Base-by-base conservation (phyloP, 2,329 filamentous ascomycete genomes). In the Endoconidiophora polonica region DNA sequence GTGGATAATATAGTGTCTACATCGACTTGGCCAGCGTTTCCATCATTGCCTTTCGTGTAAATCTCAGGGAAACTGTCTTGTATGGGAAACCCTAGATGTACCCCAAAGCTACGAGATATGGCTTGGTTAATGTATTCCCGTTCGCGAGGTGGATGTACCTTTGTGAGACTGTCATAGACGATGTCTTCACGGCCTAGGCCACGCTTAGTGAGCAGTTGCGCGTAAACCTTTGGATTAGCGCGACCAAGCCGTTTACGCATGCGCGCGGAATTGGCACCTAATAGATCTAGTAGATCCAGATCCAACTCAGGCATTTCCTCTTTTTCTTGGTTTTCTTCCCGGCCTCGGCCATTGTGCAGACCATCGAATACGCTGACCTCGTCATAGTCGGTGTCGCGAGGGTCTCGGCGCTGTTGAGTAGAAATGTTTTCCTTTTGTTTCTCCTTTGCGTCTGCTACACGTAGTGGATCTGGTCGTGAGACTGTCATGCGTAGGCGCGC, bases 1-100 rank as follows among this genome's bases (percentile, higher is more conserved):
- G 84, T 86, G 2, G 81, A 82, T 44, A 96, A 66, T 2, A 78
- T 71, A 42, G 77, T 74, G 41, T 65, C 68, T 26, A 79, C 61
- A 14, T 70, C 68, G 52, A 81, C 33, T 10, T 29, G 4, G 4
- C 39, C 56, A 59, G n/a, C 18, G 3, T 29, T n/a, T 9, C 26
- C 40, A 23, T 44, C n/a, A 18, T 40, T 18, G 22, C 57, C 57
- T 2, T 60, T 54, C 16, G 70, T 61, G 62, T 88, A 86, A 49
- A 95, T 81, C 26, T 68, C 67, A 1, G 91, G 91, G 60, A 84
- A 95, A 61, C 86, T 94, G 60, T 91, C 80, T 33, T 94, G 72
- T 24, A 88, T 60, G 1, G 90, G 87, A 59, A 87, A 91, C 1
- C 73, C 67, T 5, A 90, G 69, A 2, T 65, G 43, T 6, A 70